Conservation (phyloP, 495 filamentous ascomycete genomes). For the Hyaloscypha bicolor region DNA sequence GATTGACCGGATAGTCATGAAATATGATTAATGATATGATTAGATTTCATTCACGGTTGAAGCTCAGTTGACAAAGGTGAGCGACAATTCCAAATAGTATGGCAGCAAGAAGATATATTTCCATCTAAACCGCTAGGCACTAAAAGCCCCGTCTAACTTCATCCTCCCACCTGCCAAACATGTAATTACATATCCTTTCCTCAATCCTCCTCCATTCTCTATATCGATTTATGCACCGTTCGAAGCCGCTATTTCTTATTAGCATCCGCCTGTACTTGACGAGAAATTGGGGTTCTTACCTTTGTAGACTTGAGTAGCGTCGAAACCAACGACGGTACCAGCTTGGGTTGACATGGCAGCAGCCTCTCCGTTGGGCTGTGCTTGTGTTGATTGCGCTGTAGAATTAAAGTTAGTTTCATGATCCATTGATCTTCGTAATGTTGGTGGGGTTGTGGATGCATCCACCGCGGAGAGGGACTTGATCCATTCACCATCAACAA, state of each 20-base stretch:
- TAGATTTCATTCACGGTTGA: not conserved
- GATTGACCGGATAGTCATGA: not conserved
- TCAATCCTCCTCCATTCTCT: not conserved
- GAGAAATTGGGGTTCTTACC: slow-evolving; percentile 12
- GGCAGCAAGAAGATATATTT: slow-evolving; percentile 10
- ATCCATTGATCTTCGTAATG: not conserved
- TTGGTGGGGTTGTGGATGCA: not conserved
- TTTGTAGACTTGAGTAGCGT: slow-evolving; percentile 30
- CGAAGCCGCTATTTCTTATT: not conserved
- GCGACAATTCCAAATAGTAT: not conserved
- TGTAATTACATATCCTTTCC: slow-evolving; percentile 20
- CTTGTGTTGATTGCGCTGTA: slow-evolving; percentile 12
- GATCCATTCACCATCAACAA: not conserved
- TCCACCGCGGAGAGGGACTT: not conserved
- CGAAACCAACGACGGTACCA: slow-evolving; percentile 38
- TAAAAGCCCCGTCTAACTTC: slow-evolving; percentile 19
- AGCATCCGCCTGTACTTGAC: not conserved
- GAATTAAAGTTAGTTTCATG: slow-evolving; percentile 10
- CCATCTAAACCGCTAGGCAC: not conserved
- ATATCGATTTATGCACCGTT: slow-evolving; percentile 1
- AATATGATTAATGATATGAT: not conserved
- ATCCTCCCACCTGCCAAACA: slow-evolving; percentile 11
- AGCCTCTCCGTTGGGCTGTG: slow-evolving; percentile 20
- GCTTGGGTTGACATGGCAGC: slow-evolving; percentile 31
- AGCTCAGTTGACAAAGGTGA: not conserved